Evolutionary conservation across 768 basidiomycete species (phyloP).

Genomic region (Suillus lakei): DNA sequence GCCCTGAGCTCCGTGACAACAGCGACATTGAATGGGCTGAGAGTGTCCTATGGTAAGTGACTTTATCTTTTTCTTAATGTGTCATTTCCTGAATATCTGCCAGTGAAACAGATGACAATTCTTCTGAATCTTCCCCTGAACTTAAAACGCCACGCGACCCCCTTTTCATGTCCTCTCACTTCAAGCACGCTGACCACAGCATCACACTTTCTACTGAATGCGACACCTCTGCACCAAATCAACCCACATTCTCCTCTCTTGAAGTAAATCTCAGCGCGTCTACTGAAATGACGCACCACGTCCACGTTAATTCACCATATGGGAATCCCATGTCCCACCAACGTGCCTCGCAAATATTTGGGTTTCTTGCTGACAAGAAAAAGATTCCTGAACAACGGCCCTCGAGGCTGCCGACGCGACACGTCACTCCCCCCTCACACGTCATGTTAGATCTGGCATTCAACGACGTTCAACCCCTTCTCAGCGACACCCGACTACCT

Average conservation of each 20-base stretch:
- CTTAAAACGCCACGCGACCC: slow-evolving; percentile 54
- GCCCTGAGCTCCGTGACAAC: slow-evolving; percentile 33
- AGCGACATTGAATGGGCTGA: slow-evolving; percentile 87
- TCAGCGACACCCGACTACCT: slow-evolving; percentile 28
- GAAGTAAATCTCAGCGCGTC: slow-evolving; percentile 71
- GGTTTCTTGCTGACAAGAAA: slow-evolving; percentile 62
- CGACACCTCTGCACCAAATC: slow-evolving; percentile 45
- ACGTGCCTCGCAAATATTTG: slow-evolving; percentile 77
- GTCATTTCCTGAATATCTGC: neutral
- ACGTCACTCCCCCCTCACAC: slow-evolving; percentile 30
- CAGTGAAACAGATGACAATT: slow-evolving; percentile 51
- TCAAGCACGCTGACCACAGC: slow-evolving; percentile 37
- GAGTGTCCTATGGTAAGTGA: slow-evolving; percentile 64
- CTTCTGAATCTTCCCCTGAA: slow-evolving; percentile 53
- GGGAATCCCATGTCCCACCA: slow-evolving; percentile 57
- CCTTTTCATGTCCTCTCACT: slow-evolving; percentile 45
- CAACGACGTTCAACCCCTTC: slow-evolving; percentile 5
- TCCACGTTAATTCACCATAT: slow-evolving; percentile 35
- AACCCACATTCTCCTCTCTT: slow-evolving; percentile 65
- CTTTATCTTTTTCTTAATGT: neutral
- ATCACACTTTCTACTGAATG: slow-evolving; percentile 50
- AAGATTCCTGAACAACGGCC: slow-evolving; percentile 42
- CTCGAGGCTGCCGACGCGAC: slow-evolving; percentile 35
- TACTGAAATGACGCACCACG: slow-evolving; percentile 40
- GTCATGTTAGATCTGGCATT: slow-evolving; percentile 34